Evolutionary conservation across 768 basidiomycete species (phyloP).

Genomic region (Suillus cothurnatus): DNA sequence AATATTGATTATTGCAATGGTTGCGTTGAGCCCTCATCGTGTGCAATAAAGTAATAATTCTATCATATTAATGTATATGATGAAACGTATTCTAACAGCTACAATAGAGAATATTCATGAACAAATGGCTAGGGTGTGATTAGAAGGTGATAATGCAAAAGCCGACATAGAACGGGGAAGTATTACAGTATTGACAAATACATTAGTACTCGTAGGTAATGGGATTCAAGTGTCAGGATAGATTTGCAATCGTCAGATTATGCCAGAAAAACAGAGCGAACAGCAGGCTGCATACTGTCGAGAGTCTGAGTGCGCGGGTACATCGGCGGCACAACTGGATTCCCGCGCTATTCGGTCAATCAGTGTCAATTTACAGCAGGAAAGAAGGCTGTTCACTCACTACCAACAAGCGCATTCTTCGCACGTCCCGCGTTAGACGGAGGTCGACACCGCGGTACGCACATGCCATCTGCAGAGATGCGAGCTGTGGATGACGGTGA

Average conservation of each 20-base stretch:
- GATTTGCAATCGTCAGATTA: background rate
- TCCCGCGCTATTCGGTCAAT: conserved; percentile 16
- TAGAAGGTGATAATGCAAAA: conserved; percentile 5
- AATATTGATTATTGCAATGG: background rate
- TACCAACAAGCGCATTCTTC: conserved; percentile 51
- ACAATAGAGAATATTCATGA: background rate
- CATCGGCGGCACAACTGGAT: conserved; percentile 19
- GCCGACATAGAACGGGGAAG: background rate
- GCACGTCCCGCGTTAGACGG: conserved; percentile 50
- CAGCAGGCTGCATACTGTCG: conserved; percentile 14
- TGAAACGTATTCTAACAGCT: background rate
- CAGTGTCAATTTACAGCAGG: background rate
- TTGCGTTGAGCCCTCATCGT: background rate
- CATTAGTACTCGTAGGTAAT: background rate
- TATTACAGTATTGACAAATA: background rate
- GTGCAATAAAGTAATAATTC: background rate
- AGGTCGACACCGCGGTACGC: conserved; percentile 62
- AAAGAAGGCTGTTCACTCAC: conserved; percentile 39
- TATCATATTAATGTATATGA: background rate
- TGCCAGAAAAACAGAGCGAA: conserved; percentile 6
- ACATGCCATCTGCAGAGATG: conserved; percentile 64
- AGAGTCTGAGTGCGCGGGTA: conserved; percentile 21
- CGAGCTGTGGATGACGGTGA: conserved; percentile 49
- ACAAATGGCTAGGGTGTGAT: background rate
- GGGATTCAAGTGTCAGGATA: background rate